Conservation (phyloP, 441 rosid genomes). For the Iberis amara region DNA sequence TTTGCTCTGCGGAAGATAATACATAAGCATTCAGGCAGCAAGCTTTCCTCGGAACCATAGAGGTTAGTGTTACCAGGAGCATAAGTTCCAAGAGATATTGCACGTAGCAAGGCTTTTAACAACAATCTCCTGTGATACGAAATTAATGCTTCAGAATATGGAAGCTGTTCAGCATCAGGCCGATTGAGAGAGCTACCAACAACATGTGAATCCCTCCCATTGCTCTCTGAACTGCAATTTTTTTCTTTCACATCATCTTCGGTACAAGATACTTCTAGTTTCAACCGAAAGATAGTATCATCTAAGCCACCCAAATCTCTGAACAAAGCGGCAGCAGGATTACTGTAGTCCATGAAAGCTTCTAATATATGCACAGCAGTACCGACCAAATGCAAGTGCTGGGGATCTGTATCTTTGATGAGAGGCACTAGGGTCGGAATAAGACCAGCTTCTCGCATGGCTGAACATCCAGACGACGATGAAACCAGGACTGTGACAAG, state of each 20-base stretch:
- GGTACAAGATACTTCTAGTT: slow-evolving; percentile 67
- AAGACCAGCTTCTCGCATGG: slow-evolving; percentile 95
- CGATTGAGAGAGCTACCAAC: slow-evolving; percentile 41
- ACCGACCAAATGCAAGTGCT: slow-evolving; percentile 87
- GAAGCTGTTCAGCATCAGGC: slow-evolving; percentile 53
- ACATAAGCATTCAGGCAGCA: slow-evolving; percentile 84
- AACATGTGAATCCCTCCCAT: slow-evolving; percentile 37
- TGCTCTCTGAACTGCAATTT: slow-evolving; percentile 47
- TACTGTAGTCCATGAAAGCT: slow-evolving; percentile 93
- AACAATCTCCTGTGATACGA: slow-evolving; percentile 68
- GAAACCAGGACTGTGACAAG: slow-evolving; percentile 90
- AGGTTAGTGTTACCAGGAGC: slow-evolving; percentile 84
- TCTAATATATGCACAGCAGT: slow-evolving; percentile 85
- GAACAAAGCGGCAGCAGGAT: slow-evolving; percentile 88
- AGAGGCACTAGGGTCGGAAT: slow-evolving; percentile 92
- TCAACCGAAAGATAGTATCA: slow-evolving; percentile 80
- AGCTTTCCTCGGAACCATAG: slow-evolving; percentile 83
- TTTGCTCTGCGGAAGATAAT: slow-evolving; percentile 80
- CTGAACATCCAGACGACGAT: slow-evolving; percentile 88
- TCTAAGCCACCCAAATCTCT: slow-evolving; percentile 98
- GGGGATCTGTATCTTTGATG: slow-evolving; percentile 87
- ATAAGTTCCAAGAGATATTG: slow-evolving; percentile 93
- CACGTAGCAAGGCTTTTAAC: slow-evolving; percentile 82
- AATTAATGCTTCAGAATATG: slow-evolving; percentile 84
- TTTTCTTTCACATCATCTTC: slow-evolving; percentile 55